Percentiles rank a stretch among this genome's conserved stretches.
Conservation (phyloP, 2,329 filamentous ascomycete species). For the Colletotrichum destructivum region DNA sequence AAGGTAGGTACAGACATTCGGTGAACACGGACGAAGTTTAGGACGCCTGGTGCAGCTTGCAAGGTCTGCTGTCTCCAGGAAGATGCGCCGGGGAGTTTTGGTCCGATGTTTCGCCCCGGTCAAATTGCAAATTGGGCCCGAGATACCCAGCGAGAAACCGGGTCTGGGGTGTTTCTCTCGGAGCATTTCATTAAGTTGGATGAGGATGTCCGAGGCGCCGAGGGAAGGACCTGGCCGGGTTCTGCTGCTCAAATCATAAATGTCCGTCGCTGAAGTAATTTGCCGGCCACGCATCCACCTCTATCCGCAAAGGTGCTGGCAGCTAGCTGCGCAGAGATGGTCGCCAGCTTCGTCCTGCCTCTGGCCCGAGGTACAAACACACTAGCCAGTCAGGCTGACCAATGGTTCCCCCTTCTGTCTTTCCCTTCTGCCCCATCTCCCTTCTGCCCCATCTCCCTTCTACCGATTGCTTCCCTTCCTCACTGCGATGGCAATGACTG, state of each 20-base stretch:
- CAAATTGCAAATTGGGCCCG: slow-evolving; percentile 31
- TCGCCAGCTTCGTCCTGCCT: no score
- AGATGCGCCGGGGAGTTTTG: slow-evolving; percentile 38
- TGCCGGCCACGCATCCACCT: neutral
- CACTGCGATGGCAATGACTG: no score
- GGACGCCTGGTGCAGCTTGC: neutral
- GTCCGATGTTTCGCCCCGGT: slow-evolving; percentile 36
- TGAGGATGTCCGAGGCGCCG: slow-evolving; percentile 32
- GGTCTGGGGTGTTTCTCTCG: slow-evolving; percentile 40
- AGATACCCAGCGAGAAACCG: slow-evolving; percentile 27
- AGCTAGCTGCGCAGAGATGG: no score
- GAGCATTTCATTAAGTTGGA: slow-evolving; percentile 41
- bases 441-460: no score
- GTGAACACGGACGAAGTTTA: neutral
- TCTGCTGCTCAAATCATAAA: neutral
- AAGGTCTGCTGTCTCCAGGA: slow-evolving; percentile 5
- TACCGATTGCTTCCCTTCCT: no score
- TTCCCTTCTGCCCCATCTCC: no score
- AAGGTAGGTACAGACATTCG: neutral
- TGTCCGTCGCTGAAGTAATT: neutral
- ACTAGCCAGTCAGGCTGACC: no score
- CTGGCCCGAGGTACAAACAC: no score
- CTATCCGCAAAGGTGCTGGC: no score
- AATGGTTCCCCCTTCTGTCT: no score
- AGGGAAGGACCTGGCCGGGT: slow-evolving; percentile 16